These are phyloP conservation scores for Mycogone perniciosa DNA, from an alignment of 2,329 filamentous ascomycete genomes.

Conservation along the genomic window DNA sequence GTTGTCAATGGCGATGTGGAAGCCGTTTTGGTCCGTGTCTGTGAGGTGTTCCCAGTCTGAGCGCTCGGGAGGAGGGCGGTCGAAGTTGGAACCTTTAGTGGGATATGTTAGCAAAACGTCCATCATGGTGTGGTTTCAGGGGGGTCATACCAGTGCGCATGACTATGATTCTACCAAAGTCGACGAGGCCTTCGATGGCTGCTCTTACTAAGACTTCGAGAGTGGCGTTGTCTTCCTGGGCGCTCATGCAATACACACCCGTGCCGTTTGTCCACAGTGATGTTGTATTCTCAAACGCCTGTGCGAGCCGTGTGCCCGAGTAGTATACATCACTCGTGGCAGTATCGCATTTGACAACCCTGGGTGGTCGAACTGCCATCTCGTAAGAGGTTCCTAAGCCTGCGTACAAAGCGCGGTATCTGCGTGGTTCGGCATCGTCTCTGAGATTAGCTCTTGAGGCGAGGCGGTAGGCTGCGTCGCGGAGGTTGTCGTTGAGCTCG, in stretches of 20 bases:
- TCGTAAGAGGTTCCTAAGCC: slow-evolving; percentile 33
- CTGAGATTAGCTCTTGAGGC: slow-evolving; percentile 46
- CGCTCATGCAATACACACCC: slow-evolving; percentile 62
- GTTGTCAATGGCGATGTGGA: slow-evolving; percentile 56
- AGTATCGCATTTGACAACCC: slow-evolving; percentile 58
- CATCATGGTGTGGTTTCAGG: background rate
- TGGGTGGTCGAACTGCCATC: slow-evolving; percentile 41
- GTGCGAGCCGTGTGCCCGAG: slow-evolving; percentile 52
- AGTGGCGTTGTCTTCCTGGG: slow-evolving; percentile 66
- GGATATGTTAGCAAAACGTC: background rate
- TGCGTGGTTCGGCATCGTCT: slow-evolving; percentile 42
- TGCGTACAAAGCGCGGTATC: slow-evolving; percentile 50
- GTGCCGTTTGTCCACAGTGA: slow-evolving; percentile 60
- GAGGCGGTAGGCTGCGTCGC: slow-evolving; percentile 44
- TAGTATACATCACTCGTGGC: slow-evolving; percentile 70
- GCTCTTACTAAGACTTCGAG: slow-evolving; percentile 59
- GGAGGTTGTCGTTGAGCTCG: slow-evolving; percentile 55
- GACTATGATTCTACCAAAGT: slow-evolving; percentile 61
- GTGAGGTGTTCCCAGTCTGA: slow-evolving; percentile 54
- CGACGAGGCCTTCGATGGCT: slow-evolving; percentile 49
- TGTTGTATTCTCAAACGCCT: slow-evolving; percentile 61
- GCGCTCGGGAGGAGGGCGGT: slow-evolving; percentile 56
- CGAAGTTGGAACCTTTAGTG: slow-evolving; percentile 56
- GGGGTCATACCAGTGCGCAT: slow-evolving; percentile 50
- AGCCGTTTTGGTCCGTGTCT: slow-evolving; percentile 55